Percentiles rank a stretch among this genome's conserved stretches.
Conservation (phyloP, 352 stramenopile genomes). For the Globisporangium paddicum region DNA sequence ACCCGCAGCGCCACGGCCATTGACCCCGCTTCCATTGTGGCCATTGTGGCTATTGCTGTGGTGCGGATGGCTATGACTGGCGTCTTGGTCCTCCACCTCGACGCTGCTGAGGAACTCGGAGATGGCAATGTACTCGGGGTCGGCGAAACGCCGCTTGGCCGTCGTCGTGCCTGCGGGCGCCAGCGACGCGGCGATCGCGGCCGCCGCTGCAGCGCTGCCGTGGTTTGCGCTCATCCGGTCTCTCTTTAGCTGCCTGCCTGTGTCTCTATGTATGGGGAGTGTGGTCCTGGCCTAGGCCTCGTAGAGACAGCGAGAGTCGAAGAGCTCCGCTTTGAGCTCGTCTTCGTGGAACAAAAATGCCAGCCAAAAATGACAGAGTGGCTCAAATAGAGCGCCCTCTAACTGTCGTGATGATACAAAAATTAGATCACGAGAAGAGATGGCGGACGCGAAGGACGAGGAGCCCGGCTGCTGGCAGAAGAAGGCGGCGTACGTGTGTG, state of each 20-base stretch:
- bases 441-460: constrained; percentile 16
- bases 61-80: constrained; percentile 1
- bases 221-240: background rate
- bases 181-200: constrained; percentile 11
- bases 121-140: constrained; percentile 60
- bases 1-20: background rate
- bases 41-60: background rate
- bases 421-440: constrained; percentile 10
- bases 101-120: constrained; percentile 67
- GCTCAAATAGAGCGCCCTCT: constrained; percentile 16
- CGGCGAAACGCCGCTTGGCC: constrained; percentile 26
- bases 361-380: too few species aligned
- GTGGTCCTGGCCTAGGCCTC: background rate
- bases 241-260: background rate
- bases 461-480: constrained; percentile 64
- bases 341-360: too few species aligned
- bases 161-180: background rate
- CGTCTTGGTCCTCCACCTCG: constrained; percentile 50
- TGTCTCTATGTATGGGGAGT: background rate
- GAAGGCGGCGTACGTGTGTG: constrained; percentile 44
- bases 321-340: background rate
- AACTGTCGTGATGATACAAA: constrained; percentile 10
- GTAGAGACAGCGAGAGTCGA: background rate
- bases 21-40: background rate
- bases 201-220: constrained; percentile 4